Evolutionary conservation across 2,329 filamentous ascomycete genomes (phyloP), one percentile per base, ranked within the genome.

Genomic region (Epichloe typhina): DNA sequence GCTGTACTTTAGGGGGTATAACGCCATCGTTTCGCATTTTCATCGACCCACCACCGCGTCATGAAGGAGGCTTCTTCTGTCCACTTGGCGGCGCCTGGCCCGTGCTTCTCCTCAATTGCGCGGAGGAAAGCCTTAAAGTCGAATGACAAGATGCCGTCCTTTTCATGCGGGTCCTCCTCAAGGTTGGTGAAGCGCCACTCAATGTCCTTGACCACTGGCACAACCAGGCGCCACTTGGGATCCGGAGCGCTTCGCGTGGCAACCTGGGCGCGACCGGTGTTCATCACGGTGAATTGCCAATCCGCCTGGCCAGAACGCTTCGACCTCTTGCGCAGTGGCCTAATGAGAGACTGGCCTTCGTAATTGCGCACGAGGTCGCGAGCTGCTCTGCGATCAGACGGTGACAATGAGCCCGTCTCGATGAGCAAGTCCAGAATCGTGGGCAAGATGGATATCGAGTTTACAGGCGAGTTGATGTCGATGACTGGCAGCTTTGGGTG

Each of bases 311-410:
- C 57, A 0, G 56, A 55, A 15, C 47, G 9, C 2, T 53, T 50
- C 13, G 57, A 59, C 6, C 33, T 26, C 2, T 52, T 57, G 46
- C 58, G 59, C 37, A 62, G 59, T 0, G 63, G 62, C 11, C 65
- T 63, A 38, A 67, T 60, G 1, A 67, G 58, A 0, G 65, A 67
- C 48, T 66, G 63, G 7, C 65, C 65, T 43, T 67, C 65, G 42
- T 66, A 67, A 47, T 67, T 65, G 40, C 58, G 56, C 1, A 64
- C 53, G 8, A 67, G 56, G 26, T 66, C 64, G 2, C 47, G 54
- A 0, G 62, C 62, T 12, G 61, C 61, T 8, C 49, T 46, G 15
- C 55, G 52, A 12, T 61, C 57, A 36, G 59, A 52, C 3, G 52
- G 46, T 41, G 58, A 58, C 42, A 67, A 58, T 12, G 65, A 67